Evolutionary conservation across 768 basidiomycete genomes (phyloP).

Genomic region (Tylopilus balloui): DNA sequence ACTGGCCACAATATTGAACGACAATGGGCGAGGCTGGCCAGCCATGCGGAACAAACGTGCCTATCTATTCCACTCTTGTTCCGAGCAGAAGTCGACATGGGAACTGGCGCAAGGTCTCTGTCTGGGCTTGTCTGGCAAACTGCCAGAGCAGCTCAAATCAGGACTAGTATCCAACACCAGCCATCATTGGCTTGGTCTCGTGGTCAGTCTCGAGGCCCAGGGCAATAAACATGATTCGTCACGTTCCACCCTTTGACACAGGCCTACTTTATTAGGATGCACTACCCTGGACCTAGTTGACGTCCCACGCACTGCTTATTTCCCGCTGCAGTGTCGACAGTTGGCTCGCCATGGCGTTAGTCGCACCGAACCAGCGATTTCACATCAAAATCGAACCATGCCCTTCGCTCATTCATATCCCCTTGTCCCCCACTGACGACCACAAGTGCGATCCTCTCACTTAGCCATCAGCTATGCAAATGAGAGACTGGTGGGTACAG

Average conservation of each 20-base stretch:
- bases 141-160: conserved; percentile 6
- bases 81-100: not conserved
- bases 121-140: not conserved
- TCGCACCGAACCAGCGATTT: not conserved
- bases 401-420: not conserved
- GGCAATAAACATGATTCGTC: not conserved
- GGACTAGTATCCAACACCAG: not conserved
- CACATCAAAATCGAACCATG: not conserved
- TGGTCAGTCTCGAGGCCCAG: conserved; percentile 1
- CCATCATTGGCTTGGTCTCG: not conserved
- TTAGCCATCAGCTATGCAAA: not conserved
- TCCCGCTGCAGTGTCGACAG: not conserved
- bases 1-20: not conserved
- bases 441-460: not conserved
- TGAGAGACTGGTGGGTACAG: not conserved
- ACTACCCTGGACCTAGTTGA: not conserved
- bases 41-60: conserved; percentile 14
- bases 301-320: not conserved
- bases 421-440: not conserved
- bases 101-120: not conserved
- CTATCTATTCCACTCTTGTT: not conserved
- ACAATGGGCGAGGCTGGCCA: not conserved
- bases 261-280: not conserved
- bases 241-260: not conserved
- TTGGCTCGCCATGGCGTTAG: not conserved